Base-by-base conservation (phyloP, 345 rosid species). In the Raphanus raphanistrum region DNA sequence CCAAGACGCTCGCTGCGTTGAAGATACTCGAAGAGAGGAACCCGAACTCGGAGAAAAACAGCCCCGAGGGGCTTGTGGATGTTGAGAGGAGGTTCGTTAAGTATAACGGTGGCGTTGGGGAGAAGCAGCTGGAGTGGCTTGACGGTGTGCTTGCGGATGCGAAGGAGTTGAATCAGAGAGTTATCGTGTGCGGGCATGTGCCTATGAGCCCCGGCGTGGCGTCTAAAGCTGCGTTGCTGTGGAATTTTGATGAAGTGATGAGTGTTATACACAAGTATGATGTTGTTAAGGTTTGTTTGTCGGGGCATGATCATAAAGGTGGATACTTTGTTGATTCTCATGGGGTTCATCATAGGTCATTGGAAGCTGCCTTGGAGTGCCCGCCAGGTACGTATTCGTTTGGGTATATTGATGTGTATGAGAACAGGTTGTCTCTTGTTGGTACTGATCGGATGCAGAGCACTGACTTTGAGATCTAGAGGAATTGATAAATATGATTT, bases 91-190 rank as follows among this genome's bases (percentile, higher is more conserved):
- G 99, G 80, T 95, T 88, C 76, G 88, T 92, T 2, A 91, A 85
- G 99, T 91, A 83, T 78, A 92, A 95, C 72, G 99, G 99, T 70
- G 98, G 87, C 69, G 91, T 92, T 35, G 97, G 98, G 74, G 82
- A 85, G 82, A 81, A 86, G 67, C 97, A 95, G 80, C 70, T 95
- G 78, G 78, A 83, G 64, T 91, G 99, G 98, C 79, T 92, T 31
- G 92, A 88, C 55, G 75, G 63, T 11, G 80, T 88, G 32, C 98
- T 95, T 75, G 73, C 78, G 71, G 94, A 88, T 73, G 94, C 98
- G 36, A 84, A 88, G 55, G 76, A 77, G 48, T 69, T 71, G 31
- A 84, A 86, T 63, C 98, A 95, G 87, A 90, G 84, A 74, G 98
- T 87, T 16, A 80, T 92, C 2, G 83, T 95, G 4, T 91, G 98